Conservation (phyloP, 2,329 filamentous ascomycete species). For the Nemania sp. region DNA sequence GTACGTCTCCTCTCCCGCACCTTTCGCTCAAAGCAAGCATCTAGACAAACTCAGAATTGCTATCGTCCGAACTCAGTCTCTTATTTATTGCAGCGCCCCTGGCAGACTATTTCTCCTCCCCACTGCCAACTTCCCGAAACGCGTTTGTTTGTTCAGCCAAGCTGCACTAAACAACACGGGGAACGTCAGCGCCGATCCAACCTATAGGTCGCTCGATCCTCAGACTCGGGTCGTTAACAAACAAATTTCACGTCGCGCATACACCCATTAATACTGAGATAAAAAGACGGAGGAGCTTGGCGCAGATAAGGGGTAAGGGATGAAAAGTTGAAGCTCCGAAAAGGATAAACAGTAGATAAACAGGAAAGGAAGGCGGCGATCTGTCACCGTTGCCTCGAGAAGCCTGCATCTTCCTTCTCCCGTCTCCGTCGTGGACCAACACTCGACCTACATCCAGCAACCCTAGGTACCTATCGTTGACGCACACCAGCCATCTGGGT, state of each 20-base stretch:
- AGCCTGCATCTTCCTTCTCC: neutral
- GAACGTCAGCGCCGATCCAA: neutral
- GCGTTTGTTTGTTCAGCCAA: neutral
- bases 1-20: neutral
- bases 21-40: neutral
- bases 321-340: too few species aligned
- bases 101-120: neutral
- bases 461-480: neutral
- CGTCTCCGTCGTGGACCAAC: conserved; percentile 4
- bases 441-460: neutral
- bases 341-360: too few species aligned
- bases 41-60: neutral
- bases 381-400: neutral
- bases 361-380: neutral
- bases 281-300: too few species aligned
- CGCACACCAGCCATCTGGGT: neutral
- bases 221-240: neutral
- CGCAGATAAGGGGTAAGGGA: too few species aligned
- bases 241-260: neutral
- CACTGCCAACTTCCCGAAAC: neutral
- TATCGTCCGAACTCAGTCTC: neutral
- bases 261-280: neutral
- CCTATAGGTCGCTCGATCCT: neutral
- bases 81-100: neutral
- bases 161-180: neutral